phyloP scores from a whole-genome alignment of 1,284 basidiomycete genomes.

The Boletus smithii region DNA sequence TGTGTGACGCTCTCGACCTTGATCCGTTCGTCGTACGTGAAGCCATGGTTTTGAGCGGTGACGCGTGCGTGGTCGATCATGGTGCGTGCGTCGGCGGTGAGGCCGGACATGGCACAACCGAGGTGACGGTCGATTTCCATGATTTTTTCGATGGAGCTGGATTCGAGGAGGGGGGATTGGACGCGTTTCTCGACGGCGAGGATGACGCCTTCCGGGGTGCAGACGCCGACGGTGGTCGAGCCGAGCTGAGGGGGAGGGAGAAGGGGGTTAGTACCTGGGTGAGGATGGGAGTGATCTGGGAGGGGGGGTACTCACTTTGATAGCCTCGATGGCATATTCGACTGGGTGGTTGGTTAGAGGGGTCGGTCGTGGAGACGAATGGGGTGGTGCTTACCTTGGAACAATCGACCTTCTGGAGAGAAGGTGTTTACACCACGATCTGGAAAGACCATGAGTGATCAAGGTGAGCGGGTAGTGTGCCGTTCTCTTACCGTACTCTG shows the following conservation, averaged over 20 bases:
- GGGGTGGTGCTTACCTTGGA: slow-evolving; percentile 63
- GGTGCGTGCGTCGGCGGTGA: slow-evolving; percentile 97
- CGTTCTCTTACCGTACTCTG: slow-evolving; percentile 73
- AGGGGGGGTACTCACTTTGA: slow-evolving; percentile 64
- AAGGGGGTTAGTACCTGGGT: neutral
- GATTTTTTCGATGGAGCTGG: slow-evolving; percentile 97
- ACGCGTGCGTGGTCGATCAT: slow-evolving; percentile 99
- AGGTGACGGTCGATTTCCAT: slow-evolving; percentile 99
- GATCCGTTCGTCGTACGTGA: slow-evolving; percentile 95
- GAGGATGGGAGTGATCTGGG: neutral
- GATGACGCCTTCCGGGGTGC: slow-evolving; percentile 84
- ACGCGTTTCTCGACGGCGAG: slow-evolving; percentile 98
- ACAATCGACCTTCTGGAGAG: slow-evolving; percentile 93
- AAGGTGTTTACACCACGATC: slow-evolving; percentile 99
- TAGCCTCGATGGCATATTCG: slow-evolving; percentile 99
- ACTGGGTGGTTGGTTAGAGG: slow-evolving; percentile 47
- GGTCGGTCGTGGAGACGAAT: slow-evolving; percentile 2
- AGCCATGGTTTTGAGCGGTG: slow-evolving; percentile 92
- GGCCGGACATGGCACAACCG: slow-evolving; percentile 97
- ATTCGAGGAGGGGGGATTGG: slow-evolving; percentile 93
- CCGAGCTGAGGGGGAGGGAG: slow-evolving; percentile 63
- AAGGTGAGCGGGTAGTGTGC: neutral
- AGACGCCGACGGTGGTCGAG: slow-evolving; percentile 94
- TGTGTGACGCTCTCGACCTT: slow-evolving; percentile 97
- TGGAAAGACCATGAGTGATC: slow-evolving; percentile 31